Percentiles rank a stretch among this genome's conserved stretches.
Evolutionary conservation across 768 basidiomycete species (phyloP).

Genomic region (Naganishia kalamii): DNA sequence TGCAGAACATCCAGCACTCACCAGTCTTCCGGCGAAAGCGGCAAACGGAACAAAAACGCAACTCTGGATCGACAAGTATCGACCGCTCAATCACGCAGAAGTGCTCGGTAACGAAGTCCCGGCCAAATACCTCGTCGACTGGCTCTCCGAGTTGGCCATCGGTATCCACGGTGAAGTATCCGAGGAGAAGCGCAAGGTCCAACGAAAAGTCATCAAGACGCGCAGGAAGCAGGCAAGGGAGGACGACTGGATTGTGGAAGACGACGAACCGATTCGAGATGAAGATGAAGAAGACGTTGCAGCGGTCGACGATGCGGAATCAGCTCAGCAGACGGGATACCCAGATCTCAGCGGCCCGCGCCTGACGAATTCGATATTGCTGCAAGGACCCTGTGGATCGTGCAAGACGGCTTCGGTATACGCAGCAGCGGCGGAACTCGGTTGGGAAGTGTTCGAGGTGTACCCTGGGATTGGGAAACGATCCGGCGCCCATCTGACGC

Average conservation of each 20-base stretch:
- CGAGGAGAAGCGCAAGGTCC: conserved; percentile 27
- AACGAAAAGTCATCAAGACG: conserved; percentile 35
- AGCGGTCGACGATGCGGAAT: background rate
- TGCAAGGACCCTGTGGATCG: conserved; percentile 71
- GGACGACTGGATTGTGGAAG: conserved; percentile 46
- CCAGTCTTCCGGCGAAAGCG: background rate
- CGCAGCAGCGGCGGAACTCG: conserved; percentile 86
- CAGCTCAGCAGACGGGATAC: conserved; percentile 14
- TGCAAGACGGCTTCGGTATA: conserved; percentile 92
- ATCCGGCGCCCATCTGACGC: conserved; percentile 67
- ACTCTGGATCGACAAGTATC: conserved; percentile 42
- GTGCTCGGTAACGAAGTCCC: conserved; percentile 44
- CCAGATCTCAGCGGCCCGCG: conserved; percentile 33
- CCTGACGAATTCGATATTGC: conserved; percentile 78
- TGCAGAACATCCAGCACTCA: background rate
- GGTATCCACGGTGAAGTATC: conserved; percentile 21
- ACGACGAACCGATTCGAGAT: conserved; percentile 34
- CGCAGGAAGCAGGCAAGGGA: conserved; percentile 24
- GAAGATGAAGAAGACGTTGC: background rate
- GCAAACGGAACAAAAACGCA: background rate
- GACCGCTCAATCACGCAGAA: conserved; percentile 33
- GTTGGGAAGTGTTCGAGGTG: conserved; percentile 94
- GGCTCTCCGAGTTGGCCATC: conserved; percentile 40
- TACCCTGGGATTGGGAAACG: conserved; percentile 91
- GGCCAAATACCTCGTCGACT: conserved; percentile 42